Evolutionary conservation across 1,139 yeast species (phyloP), one percentile per base, ranked within the genome.

Genomic region (Arxiozyma slooffiae): DNA sequence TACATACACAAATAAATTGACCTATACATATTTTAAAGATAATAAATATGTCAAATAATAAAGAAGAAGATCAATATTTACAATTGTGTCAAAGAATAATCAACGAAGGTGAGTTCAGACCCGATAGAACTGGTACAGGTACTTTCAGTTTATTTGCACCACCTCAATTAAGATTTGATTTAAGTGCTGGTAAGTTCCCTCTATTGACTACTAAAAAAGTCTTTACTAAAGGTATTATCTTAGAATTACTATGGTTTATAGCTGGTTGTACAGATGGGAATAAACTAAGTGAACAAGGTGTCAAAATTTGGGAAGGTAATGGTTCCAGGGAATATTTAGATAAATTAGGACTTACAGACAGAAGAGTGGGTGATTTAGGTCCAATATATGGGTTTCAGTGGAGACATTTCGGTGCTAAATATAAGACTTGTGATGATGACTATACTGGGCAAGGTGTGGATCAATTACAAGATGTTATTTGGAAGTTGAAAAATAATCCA

Each of bases 341-440:
- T 65, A 77, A 80, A 11, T 71, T 89, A 41, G 98, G 98, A 0
- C 76, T 92, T 47, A 75, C 76, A 0, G 75, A 86, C 53, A 81
- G 96, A 62, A 76, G 92, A 55, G 97, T 81, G 61, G 97, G 97
- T 51, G 99, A 92, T 69, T 71, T 92, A 60, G 99, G 99, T 0
- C 98, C 99, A 1, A 97, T 92, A 3, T 92, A 92, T 66, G 99
- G 99, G 0, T 92, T 94, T 71, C 99, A 92, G 69, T 92, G 99
- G 99, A 80, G 99, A 62, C 98, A 94, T 68, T 92, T 94, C 66
- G 98, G 98, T 34, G 98, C 98, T 4, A 80, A 84, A 57, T 92
- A 92, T 67, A 73, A 64, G 41, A 89, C 87, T 52, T 88, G 96
- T 63, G 90, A 90, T 55, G 75, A 90, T 7, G 95, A 92, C 67